Conservation (phyloP, 257 asterid species). For the Sherardia arvensis region DNA sequence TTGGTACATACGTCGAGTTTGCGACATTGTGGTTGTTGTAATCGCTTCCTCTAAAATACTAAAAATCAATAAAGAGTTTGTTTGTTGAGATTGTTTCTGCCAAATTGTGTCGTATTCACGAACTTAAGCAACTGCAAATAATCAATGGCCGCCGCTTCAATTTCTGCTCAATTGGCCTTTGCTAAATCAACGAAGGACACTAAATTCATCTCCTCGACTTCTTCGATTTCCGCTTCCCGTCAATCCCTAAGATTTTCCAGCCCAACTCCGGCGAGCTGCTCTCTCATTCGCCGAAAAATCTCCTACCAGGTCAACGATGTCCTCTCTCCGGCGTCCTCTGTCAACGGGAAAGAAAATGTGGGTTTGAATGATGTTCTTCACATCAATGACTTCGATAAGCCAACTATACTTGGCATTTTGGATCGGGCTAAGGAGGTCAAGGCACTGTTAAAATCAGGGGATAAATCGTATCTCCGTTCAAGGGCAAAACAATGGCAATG, state of each 20-base stretch:
- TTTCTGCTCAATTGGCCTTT: conserved; percentile 40
- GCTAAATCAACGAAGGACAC: conserved; percentile 31
- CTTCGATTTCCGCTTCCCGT: conserved; percentile 28
- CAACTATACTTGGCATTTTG: conserved; percentile 59
- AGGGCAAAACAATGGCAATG: conserved; percentile 96
- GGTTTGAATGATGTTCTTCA: conserved; percentile 75
- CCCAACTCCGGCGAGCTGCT: conserved; percentile 23
- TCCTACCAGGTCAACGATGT: conserved; percentile 53
- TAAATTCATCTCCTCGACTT: conserved; percentile 38
- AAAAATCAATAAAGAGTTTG: no score
- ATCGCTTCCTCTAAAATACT: no score
- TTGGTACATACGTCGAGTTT: no score
- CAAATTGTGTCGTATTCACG: neutral
- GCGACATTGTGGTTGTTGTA: no score
- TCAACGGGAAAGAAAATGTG: conserved; percentile 46
- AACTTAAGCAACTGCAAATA: neutral
- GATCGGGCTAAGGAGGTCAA: conserved; percentile 85
- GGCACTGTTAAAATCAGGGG: conserved; percentile 80
- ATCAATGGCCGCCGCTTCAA: conserved; percentile 32
- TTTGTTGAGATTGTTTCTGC: no score
- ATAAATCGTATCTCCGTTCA: conserved; percentile 79
- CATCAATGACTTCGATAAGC: conserved; percentile 73
- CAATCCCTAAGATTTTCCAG: conserved; percentile 21
- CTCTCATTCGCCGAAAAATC: conserved; percentile 38
- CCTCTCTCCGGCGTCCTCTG: conserved; percentile 30